phyloP scores from a whole-genome alignment of 805 yeast species.

The Peterozyma xylosa region DNA sequence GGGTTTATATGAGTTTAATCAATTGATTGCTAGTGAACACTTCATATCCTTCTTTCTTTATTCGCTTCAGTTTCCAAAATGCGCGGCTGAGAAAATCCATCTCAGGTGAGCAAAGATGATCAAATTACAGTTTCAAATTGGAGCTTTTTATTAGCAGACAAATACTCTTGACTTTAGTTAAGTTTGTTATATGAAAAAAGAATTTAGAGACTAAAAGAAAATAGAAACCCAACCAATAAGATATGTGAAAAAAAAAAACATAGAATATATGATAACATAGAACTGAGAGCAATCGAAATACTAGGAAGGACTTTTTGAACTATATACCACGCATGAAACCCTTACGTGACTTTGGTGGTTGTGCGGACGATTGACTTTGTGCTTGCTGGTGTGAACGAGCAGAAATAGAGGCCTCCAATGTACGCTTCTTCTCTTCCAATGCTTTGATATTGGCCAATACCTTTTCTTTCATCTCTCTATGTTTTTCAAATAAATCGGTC shows the following conservation, averaged over 20 bases:
- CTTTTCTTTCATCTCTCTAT: constrained; percentile 95
- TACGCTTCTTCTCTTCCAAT: constrained; percentile 84
- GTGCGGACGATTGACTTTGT: constrained; percentile 21
- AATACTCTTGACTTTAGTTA: too few relatives aligned
- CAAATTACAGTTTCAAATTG: too few relatives aligned
- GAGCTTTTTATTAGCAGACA: too few relatives aligned
- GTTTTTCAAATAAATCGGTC: constrained; percentile 91
- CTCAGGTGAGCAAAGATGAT: too few relatives aligned
- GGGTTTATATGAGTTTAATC: too few relatives aligned
- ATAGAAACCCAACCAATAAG: not conserved
- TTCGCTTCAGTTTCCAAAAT: too few relatives aligned
- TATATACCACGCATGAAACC: constrained; percentile 59
- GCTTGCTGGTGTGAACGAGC: constrained; percentile 37
- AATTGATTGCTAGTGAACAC: too few relatives aligned
- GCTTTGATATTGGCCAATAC: constrained; percentile 80
- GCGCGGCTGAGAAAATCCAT: too few relatives aligned
- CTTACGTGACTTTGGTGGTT: constrained; percentile 62
- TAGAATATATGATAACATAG: not conserved
- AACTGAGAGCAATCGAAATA: too few relatives aligned
- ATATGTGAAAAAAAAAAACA: not conserved
- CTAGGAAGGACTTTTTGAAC: not conserved
- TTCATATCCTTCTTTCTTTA: too few relatives aligned
- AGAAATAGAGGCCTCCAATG: constrained; percentile 55
- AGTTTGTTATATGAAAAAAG: too few relatives aligned
- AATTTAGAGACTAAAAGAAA: too few relatives aligned